Conservation (phyloP, 1,284 basidiomycete genomes). For the Ganoderma boninense region DNA sequence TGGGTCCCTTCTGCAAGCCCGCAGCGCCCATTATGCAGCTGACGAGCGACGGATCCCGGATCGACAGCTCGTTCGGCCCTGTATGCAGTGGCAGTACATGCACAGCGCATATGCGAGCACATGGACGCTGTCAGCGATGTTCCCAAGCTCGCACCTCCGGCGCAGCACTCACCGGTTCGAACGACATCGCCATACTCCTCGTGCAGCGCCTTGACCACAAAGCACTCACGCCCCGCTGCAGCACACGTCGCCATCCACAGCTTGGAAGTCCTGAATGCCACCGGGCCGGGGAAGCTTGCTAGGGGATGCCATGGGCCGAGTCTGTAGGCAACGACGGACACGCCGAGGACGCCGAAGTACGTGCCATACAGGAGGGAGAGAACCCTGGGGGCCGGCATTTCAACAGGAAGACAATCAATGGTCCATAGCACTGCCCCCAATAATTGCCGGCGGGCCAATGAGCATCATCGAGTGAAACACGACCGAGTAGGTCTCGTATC, state of each 20-base stretch:
- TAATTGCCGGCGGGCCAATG: conserved; percentile 18
- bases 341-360: conserved; percentile 25
- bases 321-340: conserved; percentile 33
- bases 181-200: conserved; percentile 17
- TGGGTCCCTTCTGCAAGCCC: conserved; percentile 17
- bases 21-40: conserved; percentile 5
- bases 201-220: conserved; percentile 11
- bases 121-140: background rate
- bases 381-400: background rate
- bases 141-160: background rate
- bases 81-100: background rate
- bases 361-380: conserved; percentile 7
- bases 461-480: conserved; percentile 24
- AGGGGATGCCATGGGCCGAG: conserved; percentile 43
- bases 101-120: background rate
- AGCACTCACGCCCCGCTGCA: conserved; percentile 4
- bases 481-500: conserved; percentile 27
- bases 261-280: conserved; percentile 31
- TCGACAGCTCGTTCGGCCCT: conserved; percentile 25
- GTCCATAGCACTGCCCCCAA: background rate
- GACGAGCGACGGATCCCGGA: conserved; percentile 15
- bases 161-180: conserved; percentile 7
- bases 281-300: conserved; percentile 40
- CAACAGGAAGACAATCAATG: background rate
- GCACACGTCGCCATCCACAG: conserved; percentile 30